Conservation (phyloP, 352 stramenopile species). For the Pythium rhizo-oryzae region DNA sequence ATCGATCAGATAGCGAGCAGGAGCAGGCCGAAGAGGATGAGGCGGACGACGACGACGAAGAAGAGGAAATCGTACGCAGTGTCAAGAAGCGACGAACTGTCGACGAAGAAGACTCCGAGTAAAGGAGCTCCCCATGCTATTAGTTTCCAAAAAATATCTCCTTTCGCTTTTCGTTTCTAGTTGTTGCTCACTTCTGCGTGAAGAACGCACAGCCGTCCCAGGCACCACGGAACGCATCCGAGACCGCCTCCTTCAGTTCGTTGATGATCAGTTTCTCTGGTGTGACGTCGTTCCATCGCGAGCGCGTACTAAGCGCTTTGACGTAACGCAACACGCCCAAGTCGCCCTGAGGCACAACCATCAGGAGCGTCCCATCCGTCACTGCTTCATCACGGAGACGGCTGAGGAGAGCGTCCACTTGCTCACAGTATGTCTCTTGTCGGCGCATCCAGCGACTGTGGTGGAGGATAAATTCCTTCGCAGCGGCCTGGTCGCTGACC, state of each 20-base stretch:
- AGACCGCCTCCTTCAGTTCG: conserved; percentile 65
- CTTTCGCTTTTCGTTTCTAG: not conserved
- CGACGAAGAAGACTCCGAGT: conserved; percentile 83
- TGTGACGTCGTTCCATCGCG: conserved; percentile 72
- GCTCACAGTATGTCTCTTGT: conserved; percentile 51
- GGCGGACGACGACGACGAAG: conserved; percentile 76
- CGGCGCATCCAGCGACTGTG: conserved; percentile 71
- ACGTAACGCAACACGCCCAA: conserved; percentile 71
- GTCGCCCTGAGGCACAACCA: conserved; percentile 77
- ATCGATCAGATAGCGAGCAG: conserved; percentile 78
- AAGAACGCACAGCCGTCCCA: conserved; percentile 84
- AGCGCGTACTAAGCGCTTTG: conserved; percentile 70
- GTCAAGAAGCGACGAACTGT: conserved; percentile 84
- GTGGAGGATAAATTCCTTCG: conserved; percentile 62
- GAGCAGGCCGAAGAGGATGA: conserved; percentile 47
- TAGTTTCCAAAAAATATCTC: not conserved
- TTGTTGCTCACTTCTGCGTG: conserved; percentile 46
- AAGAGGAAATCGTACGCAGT: conserved; percentile 71
- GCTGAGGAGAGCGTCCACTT: conserved; percentile 53
- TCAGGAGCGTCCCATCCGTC: conserved; percentile 49
- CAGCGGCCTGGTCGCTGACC: conserved; percentile 33
- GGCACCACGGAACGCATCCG: conserved; percentile 64
- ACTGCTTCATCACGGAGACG: conserved; percentile 46
- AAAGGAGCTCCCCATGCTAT: conserved; percentile 15
- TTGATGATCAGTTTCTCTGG: conserved; percentile 44